phyloP scores from a whole-genome alignment of 2,329 filamentous ascomycete species.

The Fusarium dlaminii region DNA sequence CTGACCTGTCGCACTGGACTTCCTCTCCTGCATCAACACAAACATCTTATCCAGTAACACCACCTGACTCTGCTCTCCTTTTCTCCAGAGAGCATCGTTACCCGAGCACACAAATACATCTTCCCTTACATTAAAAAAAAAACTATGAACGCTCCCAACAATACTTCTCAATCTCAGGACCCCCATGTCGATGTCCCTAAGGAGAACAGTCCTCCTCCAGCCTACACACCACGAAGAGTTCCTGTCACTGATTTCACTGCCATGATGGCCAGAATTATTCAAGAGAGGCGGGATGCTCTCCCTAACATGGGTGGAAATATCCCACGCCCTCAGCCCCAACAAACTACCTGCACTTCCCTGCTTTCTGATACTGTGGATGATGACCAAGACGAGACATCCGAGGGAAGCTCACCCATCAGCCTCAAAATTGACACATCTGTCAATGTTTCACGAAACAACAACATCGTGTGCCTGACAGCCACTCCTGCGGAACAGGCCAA shows the following conservation, averaged over 20 bases:
- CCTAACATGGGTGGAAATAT: slow-evolving; percentile 2
- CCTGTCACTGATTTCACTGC: slow-evolving; percentile 20
- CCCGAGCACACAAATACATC: neutral
- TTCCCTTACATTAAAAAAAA: neutral
- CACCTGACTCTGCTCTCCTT: neutral
- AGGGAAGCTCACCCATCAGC: slow-evolving; percentile 52
- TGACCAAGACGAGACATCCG: slow-evolving; percentile 33
- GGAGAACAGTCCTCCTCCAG: slow-evolving; percentile 43
- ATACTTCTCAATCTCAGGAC: slow-evolving; percentile 22
- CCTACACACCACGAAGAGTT: slow-evolving; percentile 41
- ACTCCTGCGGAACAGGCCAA: slow-evolving; percentile 53
- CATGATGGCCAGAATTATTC: slow-evolving; percentile 28
- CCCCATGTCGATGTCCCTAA: slow-evolving; percentile 32
- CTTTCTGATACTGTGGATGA: slow-evolving; percentile 8
- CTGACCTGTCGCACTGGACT: neutral
- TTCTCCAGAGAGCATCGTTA: neutral
- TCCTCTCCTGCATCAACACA: neutral
- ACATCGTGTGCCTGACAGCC: slow-evolving; percentile 56
- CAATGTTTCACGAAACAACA: slow-evolving; percentile 57
- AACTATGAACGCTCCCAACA: slow-evolving; percentile 30
- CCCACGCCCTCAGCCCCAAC: slow-evolving; percentile 6
- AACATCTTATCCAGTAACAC: neutral
- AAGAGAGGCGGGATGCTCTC: slow-evolving; percentile 13
- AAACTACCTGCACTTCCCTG: slow-evolving; percentile 3
- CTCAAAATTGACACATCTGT: slow-evolving; percentile 61